phyloP scores from a whole-genome alignment of 805 yeast genomes.

The Yarrowia keelungensis region DNA sequence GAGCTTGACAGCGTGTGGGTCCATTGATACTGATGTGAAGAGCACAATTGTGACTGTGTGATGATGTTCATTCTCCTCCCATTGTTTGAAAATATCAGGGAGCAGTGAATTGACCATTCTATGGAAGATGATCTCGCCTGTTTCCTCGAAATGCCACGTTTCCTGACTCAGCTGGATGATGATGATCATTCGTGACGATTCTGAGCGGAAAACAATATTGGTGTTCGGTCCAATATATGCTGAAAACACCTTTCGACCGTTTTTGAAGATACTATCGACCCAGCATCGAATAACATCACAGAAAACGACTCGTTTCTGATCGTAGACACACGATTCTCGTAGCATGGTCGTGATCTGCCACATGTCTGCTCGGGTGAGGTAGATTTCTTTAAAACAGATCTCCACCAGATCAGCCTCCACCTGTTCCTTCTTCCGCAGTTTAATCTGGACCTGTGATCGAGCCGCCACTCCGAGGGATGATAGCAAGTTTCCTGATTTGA shows the following conservation, averaged over 20 bases:
- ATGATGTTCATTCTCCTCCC: slow-evolving; percentile 87
- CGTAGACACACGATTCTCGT: slow-evolving; percentile 68
- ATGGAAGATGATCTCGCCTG: slow-evolving; percentile 92
- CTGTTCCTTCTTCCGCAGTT: slow-evolving; percentile 50
- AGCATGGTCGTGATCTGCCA: slow-evolving; percentile 77
- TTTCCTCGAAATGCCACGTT: slow-evolving; percentile 98
- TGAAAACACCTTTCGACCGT: slow-evolving; percentile 74
- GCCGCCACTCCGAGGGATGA: slow-evolving; percentile 64
- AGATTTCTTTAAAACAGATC: slow-evolving; percentile 77
- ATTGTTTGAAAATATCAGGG: slow-evolving; percentile 84
- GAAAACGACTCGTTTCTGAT: slow-evolving; percentile 68
- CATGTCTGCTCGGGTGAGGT: slow-evolving; percentile 89
- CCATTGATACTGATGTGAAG: slow-evolving; percentile 78
- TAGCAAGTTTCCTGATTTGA: slow-evolving; percentile 43
- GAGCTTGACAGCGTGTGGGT: slow-evolving; percentile 47
- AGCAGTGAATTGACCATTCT: slow-evolving; percentile 89
- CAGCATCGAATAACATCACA: slow-evolving; percentile 68
- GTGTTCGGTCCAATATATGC: slow-evolving; percentile 78
- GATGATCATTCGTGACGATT: slow-evolving; percentile 82
- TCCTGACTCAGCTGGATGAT: slow-evolving; percentile 89
- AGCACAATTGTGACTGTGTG: slow-evolving; percentile 89
- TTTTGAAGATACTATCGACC: slow-evolving; percentile 67
- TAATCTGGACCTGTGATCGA: slow-evolving; percentile 53
- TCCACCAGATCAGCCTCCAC: slow-evolving; percentile 86
- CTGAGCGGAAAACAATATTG: slow-evolving; percentile 85